A percentile compares a stretch with the other conserved stretches of the same genome.
Evolutionary conservation across 169 alveolate species (phyloP).

Genomic region (Plasmodium ovale): DNA sequence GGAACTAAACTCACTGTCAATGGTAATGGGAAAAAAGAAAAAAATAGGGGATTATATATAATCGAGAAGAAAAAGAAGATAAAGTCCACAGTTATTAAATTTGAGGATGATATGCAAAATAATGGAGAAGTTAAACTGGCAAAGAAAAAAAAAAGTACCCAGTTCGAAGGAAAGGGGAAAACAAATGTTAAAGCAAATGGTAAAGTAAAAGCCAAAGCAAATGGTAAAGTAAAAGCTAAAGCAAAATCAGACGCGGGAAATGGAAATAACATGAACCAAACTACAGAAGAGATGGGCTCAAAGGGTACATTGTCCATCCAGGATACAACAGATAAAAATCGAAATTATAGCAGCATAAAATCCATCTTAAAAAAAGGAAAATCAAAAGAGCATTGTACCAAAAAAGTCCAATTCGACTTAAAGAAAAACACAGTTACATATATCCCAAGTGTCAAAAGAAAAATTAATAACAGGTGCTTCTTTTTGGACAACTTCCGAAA

Average conservation of each 20-base stretch:
- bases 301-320: not conserved
- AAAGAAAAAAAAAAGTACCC: not conserved
- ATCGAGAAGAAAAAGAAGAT: not conserved
- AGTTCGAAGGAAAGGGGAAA: no score
- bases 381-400: slow-evolving; percentile 27
- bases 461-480: slow-evolving; percentile 19
- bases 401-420: slow-evolving; percentile 60
- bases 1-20: no score
- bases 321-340: no score
- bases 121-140: not conserved
- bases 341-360: no score
- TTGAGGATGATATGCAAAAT: not conserved
- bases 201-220: no score
- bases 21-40: not conserved
- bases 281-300: not conserved
- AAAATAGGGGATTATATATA: not conserved
- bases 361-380: slow-evolving; percentile 66
- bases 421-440: slow-evolving; percentile 56
- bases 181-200: no score
- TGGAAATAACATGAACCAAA: no score
- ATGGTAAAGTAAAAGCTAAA: no score
- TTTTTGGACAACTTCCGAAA: slow-evolving; percentile 46
- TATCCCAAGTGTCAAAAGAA: slow-evolving; percentile 51
- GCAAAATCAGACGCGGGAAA: no score
- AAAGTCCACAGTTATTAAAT: not conserved